Evolutionary conservation across 148 eudicot genomes (phyloP), one percentile per base, ranked within the genome.

Genomic region (Nepenthes gracilis): DNA sequence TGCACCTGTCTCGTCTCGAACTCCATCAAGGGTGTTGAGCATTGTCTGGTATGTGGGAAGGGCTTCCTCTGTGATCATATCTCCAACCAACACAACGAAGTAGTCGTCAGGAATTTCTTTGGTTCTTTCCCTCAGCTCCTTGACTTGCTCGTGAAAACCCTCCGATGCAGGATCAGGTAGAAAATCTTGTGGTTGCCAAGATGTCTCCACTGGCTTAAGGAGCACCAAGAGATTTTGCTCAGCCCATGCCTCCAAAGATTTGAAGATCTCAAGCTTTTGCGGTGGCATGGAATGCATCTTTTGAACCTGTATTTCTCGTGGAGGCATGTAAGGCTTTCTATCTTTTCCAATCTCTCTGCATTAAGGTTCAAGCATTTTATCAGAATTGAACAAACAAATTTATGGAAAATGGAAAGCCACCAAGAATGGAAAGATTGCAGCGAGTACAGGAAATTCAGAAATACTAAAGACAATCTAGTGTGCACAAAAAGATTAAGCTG

Each of bases 11-110:
- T 77, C 81, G 33, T 77, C 81, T 5, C 75, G 72, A 49, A 74
- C 78, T 54, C 78, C 81, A 67, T 77, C 81, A 40, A 77, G 64
- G 23, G 81, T 73, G 70, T 74, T 77, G 33, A 77, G 65, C 77
- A 73, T 66, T 12, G 77, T 77, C 63, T 77, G 81, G 59, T 77
- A 74, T 60, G 78, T 77, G 11, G 81, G 78, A 59, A 77, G 81
- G 50, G 78, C 81, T 74, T 77, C 81, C 72, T 77, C 81, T 1
- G 81, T 77, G 49, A 77, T 77, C 78, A 74, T 77, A 45, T 77
- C 81, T 12, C 81, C 78, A 9, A 77, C 81, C 67, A 77, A 70
- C 53, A 77, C 81, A 47, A 77, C 81, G 56, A 77, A 63, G 64
- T 73, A 77, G 57, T 77, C 81, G 56, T 74, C 78, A 2, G 81